phyloP scores from a whole-genome alignment of 2,329 filamentous ascomycete genomes.

The Ambrosiella cleistominuta region DNA sequence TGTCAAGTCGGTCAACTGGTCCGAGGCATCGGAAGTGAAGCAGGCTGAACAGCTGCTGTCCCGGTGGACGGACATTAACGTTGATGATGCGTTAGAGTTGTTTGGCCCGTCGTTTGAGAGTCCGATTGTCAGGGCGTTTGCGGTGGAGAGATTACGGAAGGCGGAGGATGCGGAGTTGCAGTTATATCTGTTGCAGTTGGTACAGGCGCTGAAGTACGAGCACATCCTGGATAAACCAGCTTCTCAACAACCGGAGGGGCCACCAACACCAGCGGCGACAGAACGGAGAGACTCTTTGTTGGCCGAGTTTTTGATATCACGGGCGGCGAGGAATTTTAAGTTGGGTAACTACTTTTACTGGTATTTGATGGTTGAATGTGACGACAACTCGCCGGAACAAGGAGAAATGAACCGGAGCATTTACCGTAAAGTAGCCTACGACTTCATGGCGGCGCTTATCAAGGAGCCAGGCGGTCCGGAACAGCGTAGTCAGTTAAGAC shows the following conservation, averaged over 20 bases:
- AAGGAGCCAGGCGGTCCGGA: slow-evolving; percentile 52
- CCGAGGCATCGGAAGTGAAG: slow-evolving; percentile 63
- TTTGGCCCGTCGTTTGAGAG: slow-evolving; percentile 88
- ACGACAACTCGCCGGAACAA: slow-evolving; percentile 64
- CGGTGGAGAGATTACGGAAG: slow-evolving; percentile 78
- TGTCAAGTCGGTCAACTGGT: slow-evolving; percentile 94
- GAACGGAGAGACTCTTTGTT: slow-evolving; percentile 56
- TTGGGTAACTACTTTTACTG: slow-evolving; percentile 93
- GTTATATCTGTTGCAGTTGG: slow-evolving; percentile 80
- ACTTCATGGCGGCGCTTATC: slow-evolving; percentile 83
- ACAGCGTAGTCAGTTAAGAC: slow-evolving; percentile 55
- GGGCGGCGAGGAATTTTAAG: slow-evolving; percentile 74
- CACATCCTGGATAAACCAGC: slow-evolving; percentile 34
- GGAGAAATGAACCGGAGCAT: slow-evolving; percentile 60
- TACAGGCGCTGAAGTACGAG: slow-evolving; percentile 91
- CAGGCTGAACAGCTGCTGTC: slow-evolving; percentile 80
- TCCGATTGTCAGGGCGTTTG: slow-evolving; percentile 72
- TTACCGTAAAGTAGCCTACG: slow-evolving; percentile 83
- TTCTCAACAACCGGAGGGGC: not conserved
- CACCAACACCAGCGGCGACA: not conserved
- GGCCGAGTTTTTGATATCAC: slow-evolving; percentile 71
- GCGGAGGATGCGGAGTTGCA: slow-evolving; percentile 83
- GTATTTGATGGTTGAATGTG: slow-evolving; percentile 97
- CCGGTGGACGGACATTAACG: slow-evolving; percentile 92
- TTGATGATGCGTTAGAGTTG: slow-evolving; percentile 88